A percentile compares a stretch with the other conserved stretches of the same genome.
These are phyloP conservation scores for Phyllostachys edulis DNA, from an alignment of 176 grass and related monocot species.

Conservation along the genomic window DNA sequence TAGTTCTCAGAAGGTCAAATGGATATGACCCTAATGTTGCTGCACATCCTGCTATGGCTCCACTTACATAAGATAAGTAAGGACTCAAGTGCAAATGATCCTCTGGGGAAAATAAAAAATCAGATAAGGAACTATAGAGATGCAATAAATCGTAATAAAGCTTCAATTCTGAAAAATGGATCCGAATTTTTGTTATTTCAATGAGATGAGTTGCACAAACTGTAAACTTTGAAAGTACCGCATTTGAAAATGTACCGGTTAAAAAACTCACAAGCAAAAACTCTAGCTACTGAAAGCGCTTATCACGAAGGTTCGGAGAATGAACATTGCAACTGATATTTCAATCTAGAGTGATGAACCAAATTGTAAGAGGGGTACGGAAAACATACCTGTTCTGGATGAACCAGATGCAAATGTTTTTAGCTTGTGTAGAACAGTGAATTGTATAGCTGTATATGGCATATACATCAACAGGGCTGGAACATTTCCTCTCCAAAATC, in stretches of 20 bases:
- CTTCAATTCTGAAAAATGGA: neutral
- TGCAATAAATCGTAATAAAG: neutral
- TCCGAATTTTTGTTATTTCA: neutral
- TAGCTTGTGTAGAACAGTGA: conserved; percentile 83
- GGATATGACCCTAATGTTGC: conserved; percentile 95
- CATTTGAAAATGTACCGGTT: neutral
- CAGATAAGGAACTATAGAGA: conserved; percentile 23
- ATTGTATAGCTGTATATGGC: conserved; percentile 98
- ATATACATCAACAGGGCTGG: conserved; percentile 92
- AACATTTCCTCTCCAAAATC: conserved; percentile 99
- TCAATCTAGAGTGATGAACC: neutral
- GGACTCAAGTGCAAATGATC: conserved; percentile 89
- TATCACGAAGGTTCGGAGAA: neutral
- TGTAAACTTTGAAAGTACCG: neutral
- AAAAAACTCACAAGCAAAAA: neutral
- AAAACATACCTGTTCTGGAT: conserved; percentile 70
- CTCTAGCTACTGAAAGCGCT: neutral
- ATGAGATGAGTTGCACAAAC: neutral
- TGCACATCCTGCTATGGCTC: conserved; percentile 85
- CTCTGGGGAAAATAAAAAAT: conserved; percentile 48
- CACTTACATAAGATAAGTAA: conserved; percentile 92
- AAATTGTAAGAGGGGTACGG: neutral
- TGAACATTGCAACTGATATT: neutral
- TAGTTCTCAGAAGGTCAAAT: conserved; percentile 94
- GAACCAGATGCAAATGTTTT: conserved; percentile 97